These are phyloP conservation scores for Hysterium pulicare DNA, from an alignment of 2,329 filamentous ascomycete species.

Conservation along the genomic window DNA sequence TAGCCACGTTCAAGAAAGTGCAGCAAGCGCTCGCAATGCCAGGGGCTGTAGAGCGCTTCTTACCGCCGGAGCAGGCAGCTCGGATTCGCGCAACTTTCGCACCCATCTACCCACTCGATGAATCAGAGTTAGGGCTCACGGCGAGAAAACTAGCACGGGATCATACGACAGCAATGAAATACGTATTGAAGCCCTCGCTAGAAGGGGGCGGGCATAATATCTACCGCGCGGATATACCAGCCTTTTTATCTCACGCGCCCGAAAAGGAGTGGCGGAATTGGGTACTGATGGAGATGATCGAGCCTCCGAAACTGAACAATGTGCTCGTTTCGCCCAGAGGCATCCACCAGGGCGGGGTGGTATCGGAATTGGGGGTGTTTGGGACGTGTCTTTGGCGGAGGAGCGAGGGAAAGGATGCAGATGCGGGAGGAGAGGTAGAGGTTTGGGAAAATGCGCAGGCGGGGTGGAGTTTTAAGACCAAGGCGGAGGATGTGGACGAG, in stretches of 20 bases:
- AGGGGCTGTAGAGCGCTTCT: slow-evolving; percentile 33
- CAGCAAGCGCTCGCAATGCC: slow-evolving; percentile 39
- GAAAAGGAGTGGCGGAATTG: slow-evolving; percentile 31
- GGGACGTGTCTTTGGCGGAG: slow-evolving; percentile 40
- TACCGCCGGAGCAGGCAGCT: slow-evolving; percentile 23
- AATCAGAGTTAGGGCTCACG: slow-evolving; percentile 21
- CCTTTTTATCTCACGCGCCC: slow-evolving; percentile 26
- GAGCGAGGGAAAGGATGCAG: too few species aligned
- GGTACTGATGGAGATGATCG: slow-evolving; percentile 42
- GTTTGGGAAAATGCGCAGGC: slow-evolving; percentile 34
- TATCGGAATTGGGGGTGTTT: slow-evolving; percentile 45
- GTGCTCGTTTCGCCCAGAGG: slow-evolving; percentile 32
- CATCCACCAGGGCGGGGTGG: slow-evolving; percentile 33
- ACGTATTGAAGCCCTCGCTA: slow-evolving; percentile 44
- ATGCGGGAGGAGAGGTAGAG: slow-evolving; percentile 12
- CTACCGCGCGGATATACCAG: slow-evolving; percentile 37
- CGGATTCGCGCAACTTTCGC: slow-evolving; percentile 36
- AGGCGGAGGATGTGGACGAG: slow-evolving; percentile 39
- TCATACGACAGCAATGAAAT: slow-evolving; percentile 17
- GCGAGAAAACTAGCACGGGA: slow-evolving; percentile 25
- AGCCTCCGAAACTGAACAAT: slow-evolving; percentile 28
- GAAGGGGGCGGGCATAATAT: slow-evolving; percentile 47
- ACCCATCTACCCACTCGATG: slow-evolving; percentile 36
- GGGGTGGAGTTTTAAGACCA: slow-evolving; percentile 47
- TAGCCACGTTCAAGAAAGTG: slow-evolving; percentile 44